Conservation (phyloP, 2,329 filamentous ascomycete genomes). For the Colletotrichum sp. region DNA sequence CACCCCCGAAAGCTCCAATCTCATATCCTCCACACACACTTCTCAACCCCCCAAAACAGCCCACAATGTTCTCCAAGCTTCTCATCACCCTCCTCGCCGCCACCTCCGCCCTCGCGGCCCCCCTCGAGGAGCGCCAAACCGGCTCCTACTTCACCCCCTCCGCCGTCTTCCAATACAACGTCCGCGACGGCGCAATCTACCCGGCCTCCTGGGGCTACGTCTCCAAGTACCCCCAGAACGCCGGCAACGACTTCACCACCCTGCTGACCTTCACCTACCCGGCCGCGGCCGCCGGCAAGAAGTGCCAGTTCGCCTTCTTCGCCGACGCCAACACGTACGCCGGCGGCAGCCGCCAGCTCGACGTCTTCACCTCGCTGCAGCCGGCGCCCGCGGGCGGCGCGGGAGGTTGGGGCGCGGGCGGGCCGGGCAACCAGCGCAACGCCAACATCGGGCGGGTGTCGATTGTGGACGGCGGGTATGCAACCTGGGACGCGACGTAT, state of each 20-base stretch:
- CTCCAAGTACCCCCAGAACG: conserved; percentile 25
- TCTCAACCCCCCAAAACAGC: not conserved
- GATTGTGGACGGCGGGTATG: not conserved
- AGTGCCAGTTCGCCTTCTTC: conserved; percentile 31
- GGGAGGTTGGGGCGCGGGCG: conserved; percentile 25
- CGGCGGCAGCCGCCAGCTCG: conserved; percentile 28
- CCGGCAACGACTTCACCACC: conserved; percentile 29
- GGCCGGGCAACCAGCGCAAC: conserved; percentile 30
- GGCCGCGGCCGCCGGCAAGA: conserved; percentile 20
- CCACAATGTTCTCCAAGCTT: conserved; percentile 27
- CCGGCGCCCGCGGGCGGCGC: conserved; percentile 25
- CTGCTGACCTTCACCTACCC: conserved; percentile 33
- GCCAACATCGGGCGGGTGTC: conserved; percentile 15
- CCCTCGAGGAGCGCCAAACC: conserved; percentile 20
- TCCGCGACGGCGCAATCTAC: conserved; percentile 25
- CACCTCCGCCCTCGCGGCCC: conserved; percentile 23
- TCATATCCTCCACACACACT: not conserved
- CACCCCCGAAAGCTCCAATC: not conserved
- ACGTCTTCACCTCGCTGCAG: conserved; percentile 28
- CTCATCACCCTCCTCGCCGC: conserved; percentile 24
- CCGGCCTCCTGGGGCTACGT: conserved; percentile 18
- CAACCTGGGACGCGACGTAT: conserved; percentile 19
- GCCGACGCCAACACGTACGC: conserved; percentile 21
- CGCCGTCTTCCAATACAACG: conserved; percentile 26
- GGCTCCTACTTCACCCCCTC: conserved; percentile 25